phyloP scores from a whole-genome alignment of 345 rosid species.

The Heritiera littoralis region DNA sequence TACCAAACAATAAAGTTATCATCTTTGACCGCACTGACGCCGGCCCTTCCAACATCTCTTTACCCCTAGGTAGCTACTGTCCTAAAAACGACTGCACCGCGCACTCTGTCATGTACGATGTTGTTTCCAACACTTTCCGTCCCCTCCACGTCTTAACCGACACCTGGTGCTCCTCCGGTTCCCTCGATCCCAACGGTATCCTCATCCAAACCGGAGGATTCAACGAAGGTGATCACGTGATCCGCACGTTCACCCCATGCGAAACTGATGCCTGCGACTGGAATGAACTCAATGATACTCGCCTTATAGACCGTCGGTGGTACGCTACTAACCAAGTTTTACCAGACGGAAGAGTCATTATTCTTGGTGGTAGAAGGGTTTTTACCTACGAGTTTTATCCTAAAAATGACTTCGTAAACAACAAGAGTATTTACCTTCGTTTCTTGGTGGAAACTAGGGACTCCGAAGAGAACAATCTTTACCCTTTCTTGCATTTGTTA shows the following conservation, averaged over 20 bases:
- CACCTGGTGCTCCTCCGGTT: conserved; percentile 88
- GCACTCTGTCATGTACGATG: conserved; percentile 67
- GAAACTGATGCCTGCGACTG: conserved; percentile 50
- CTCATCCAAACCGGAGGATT: conserved; percentile 80
- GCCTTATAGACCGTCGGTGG: conserved; percentile 58
- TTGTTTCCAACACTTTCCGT: conserved; percentile 55
- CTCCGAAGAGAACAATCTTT: conserved; percentile 72
- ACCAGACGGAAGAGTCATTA: conserved; percentile 69
- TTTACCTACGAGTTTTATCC: conserved; percentile 73
- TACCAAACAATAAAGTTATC: conserved; percentile 58
- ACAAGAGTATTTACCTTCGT: conserved; percentile 34
- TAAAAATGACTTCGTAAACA: conserved; percentile 30
- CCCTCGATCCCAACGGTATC: conserved; percentile 56
- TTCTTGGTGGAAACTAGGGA: conserved; percentile 76
- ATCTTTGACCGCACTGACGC: conserved; percentile 84
- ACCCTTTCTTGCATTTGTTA: conserved; percentile 72
- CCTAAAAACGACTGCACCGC: conserved; percentile 68
- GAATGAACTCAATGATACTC: conserved; percentile 45
- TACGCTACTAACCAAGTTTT: conserved; percentile 74
- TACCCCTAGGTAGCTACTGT: conserved; percentile 51
- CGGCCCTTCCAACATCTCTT: conserved; percentile 69
- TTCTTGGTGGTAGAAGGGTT: conserved; percentile 72
- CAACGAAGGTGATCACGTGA: conserved; percentile 49
- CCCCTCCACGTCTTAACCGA: conserved; percentile 62
- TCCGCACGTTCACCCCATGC: conserved; percentile 60